Evolutionary conservation across 108 stramenopile species (phyloP), one percentile per base, ranked within the genome.

Genomic region (Cyclostephanos invisitatus): DNA sequence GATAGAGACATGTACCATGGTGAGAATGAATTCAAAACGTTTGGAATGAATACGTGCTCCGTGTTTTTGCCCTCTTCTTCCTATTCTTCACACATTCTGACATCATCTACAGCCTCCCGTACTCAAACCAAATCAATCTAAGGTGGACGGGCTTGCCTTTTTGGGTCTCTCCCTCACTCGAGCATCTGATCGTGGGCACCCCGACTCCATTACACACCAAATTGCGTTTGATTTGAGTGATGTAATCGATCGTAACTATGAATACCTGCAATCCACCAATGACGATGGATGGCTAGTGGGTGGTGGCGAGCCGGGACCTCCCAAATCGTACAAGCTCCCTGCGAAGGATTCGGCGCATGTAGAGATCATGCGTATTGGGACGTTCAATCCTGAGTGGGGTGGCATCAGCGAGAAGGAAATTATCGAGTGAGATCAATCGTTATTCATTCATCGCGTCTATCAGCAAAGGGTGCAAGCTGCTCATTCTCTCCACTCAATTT

Each of bases 241-340:
- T 27, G 77, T 91, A 20, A 70, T 86, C 42, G 91, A 87, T 65
- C 83, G 84, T 14, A 77, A 80, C 18, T 92, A 95, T 61, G 81
- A 95, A 53, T 90, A 78, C 73, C 17, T 95, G n/a, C 53, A 62
- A 22, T 78, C 86, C 0, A 91, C 94, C 0, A 91, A 95, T 67
- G 94, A 95, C 57, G 90, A 95, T 67, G 94, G 94, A n/a, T 95
- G 94, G 94, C 81, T 95, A 12, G 91, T 89, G 3, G 94, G 94
- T 58, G 94, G 94, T 9, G 91, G 91, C 7, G 94, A 95, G 57
- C 89, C 93, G n/a, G 90, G 89, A 15, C 86, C 86, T 59, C 91
- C 91, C 36, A 79, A 64, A 38, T 80, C 83, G 12, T 95, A 89
- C 81, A 95, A 95, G 64, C 80, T 95, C 11, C 80, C 90, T 7